Evolutionary conservation across 352 stramenopile species (phyloP), one percentile per base, ranked within the genome.

Genomic region (Poterioochromonas sp.): DNA sequence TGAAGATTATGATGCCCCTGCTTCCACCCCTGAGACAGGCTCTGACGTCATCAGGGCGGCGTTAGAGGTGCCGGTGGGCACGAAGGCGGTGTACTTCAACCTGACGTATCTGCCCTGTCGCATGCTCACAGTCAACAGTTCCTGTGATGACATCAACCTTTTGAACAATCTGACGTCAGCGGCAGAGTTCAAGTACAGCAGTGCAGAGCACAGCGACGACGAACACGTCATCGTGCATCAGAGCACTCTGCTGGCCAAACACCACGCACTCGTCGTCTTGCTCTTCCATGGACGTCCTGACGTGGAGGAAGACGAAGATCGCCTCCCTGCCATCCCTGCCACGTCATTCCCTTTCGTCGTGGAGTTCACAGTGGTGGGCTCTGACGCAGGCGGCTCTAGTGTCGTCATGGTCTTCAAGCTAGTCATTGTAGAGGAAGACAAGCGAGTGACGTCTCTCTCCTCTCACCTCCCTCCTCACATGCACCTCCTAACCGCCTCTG

Each of bases 201-300:
- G 32, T 34, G 68, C 11, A n/a, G 35, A 26, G 8, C 40, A 80
- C 78, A 20, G 32, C 49, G 54, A 68, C 73, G n/a, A 49, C 18
- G 32, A n/a, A 11, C 20, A 81, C 5, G 43, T 12, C 51, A 41
- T 82, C 34, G 47, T 82, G 73, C 32, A 73, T 47, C 74, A 81
- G 74, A 15, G 5, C 3, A 32, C 81, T 29, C 15, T 82, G 32
- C 76, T 82, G 40, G 74, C 71, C 77, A 80, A 81, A 40, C 77
- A 82, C 77, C 32, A 79, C 34, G 11, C 81, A 34, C 77, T 82
- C 39, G 35, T 82, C 58, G 39, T 82, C 47, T 78, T 82, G 20
- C 74, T 82, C 8, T 43, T 54, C 71, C 34, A 15, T 60, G 76
- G 68, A 20, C 32, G 53, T 5, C 32, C 62, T 40, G 35, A 76